Base-by-base conservation (phyloP, 768 basidiomycete species). In the Cystofilobasidium macerans region DNA sequence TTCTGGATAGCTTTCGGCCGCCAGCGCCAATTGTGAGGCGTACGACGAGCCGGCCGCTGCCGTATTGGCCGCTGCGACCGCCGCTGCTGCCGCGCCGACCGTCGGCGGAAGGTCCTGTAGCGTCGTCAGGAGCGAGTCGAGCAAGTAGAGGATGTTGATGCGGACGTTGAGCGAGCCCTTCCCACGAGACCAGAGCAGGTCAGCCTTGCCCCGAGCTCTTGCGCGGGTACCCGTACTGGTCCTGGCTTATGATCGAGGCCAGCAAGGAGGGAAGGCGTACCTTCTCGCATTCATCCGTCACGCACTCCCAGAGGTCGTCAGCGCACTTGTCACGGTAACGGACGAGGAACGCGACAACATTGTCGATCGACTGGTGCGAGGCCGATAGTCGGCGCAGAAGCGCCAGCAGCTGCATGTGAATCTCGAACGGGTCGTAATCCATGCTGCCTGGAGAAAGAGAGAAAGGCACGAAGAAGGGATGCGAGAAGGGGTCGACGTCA, bases 251-350 rank as follows among this genome's bases (percentile, higher is more conserved):
- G 28, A 36, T 3, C 20, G 11, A 59, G 22, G 45, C 36, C 47
- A 57, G 38, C n/a, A 42, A 35, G 22, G 42, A 2, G 36, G 18
- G 54, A 28, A 30, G 7, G 58, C 76, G 14, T 65, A 86, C 91
- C 81, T 91, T 93, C 74, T 87, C 85, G 69, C 86, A 89, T 77
- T 93, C 89, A 73, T 94, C 90, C 30, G 91, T 77, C 43, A 94
- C 82, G 71, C 90, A 93, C 71, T 93, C 90, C 92, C 91, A 94
- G 14, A 94, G 76, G 75, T 95, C 90, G 71, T 94, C 90, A 8
- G 88, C 90, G 64, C 89, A 92, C 64, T 82, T 82, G 7, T 85
- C 79, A 62, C 86, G 91, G 72, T 87, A 85, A 74, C 91, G 91
- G 63, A 92, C 80, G 0, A 89, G 88, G 71, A 85, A 93, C 12